phyloP scores from a whole-genome alignment of 2,329 filamentous ascomycete genomes.

The Plectosphaerella cucumerina region DNA sequence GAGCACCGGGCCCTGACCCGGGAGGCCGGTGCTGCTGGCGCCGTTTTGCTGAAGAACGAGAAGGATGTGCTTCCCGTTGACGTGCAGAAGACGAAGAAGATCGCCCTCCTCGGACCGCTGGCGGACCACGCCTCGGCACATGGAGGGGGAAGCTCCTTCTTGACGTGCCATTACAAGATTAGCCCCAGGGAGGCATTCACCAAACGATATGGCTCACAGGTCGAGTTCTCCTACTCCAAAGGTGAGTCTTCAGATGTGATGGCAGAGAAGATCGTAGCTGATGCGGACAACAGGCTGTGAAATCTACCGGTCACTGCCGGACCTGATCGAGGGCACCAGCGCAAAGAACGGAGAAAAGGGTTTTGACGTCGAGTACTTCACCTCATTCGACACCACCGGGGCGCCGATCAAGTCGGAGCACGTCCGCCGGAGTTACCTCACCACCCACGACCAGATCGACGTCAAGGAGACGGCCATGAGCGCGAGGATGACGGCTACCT shows the following conservation, averaged over 20 bases:
- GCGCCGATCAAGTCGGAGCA: background rate
- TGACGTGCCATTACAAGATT: constrained; percentile 61
- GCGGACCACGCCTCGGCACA: constrained; percentile 42
- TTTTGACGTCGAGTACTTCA: constrained; percentile 14
- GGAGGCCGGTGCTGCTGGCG: constrained; percentile 54
- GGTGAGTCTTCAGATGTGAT: constrained; percentile 5
- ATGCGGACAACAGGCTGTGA: constrained; percentile 20
- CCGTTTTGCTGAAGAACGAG: constrained; percentile 72
- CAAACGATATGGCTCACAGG: constrained; percentile 44
- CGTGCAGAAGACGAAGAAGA: constrained; percentile 51
- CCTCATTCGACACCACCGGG: background rate
- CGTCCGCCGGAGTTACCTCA: background rate
- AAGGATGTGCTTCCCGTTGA: constrained; percentile 57
- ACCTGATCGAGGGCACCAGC: constrained; percentile 22
- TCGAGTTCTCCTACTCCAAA: constrained; percentile 38
- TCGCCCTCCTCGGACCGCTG: constrained; percentile 17
- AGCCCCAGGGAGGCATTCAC: constrained; percentile 69
- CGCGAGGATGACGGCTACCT: background rate
- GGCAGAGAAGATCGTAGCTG: constrained; percentile 7
- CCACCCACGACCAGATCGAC: constrained; percentile 1
- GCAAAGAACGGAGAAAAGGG: constrained; percentile 16
- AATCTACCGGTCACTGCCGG: constrained; percentile 26
- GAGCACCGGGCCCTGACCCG: constrained; percentile 9
- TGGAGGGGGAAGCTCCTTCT: constrained; percentile 61
- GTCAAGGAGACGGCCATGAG: background rate